A percentile compares a stretch with the other conserved stretches of the same genome.
These are phyloP conservation scores for Daldinia loculata DNA, from an alignment of 495 filamentous ascomycete genomes.

Conservation along the genomic window DNA sequence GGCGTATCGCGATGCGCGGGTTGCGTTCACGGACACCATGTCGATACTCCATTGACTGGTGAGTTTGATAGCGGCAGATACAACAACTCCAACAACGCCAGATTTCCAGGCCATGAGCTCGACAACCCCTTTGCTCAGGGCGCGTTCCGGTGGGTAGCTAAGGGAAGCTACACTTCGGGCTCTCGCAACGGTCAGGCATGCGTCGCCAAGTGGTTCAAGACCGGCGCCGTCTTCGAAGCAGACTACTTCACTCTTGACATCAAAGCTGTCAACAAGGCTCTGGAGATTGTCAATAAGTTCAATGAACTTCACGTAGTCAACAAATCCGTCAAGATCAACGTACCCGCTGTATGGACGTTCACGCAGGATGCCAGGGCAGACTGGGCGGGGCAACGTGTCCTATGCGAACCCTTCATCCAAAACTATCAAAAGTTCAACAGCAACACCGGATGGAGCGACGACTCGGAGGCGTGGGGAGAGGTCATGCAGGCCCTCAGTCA, in stretches of 20 bases:
- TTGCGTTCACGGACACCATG: constrained; percentile 42
- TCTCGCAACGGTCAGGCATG: constrained; percentile 40
- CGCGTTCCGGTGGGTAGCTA: constrained; percentile 47
- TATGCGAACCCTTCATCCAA: constrained; percentile 50
- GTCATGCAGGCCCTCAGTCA: constrained; percentile 55
- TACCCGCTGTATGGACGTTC: constrained; percentile 43
- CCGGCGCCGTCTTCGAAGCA: constrained; percentile 36
- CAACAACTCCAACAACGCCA: constrained; percentile 26
- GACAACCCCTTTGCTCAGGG: constrained; percentile 44
- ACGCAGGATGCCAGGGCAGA: neutral
- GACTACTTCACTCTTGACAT: constrained; percentile 51
- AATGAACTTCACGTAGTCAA: constrained; percentile 43
- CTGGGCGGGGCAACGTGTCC: constrained; percentile 25
- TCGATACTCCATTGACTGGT: constrained; percentile 1
- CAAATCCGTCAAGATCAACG: constrained; percentile 47
- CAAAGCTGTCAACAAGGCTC: constrained; percentile 45
- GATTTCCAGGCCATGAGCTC: neutral
- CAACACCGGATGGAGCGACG: constrained; percentile 50
- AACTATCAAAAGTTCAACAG: constrained; percentile 57
- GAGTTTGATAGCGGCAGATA: constrained; percentile 41
- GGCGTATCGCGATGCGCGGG: constrained; percentile 42
- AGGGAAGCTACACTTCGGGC: constrained; percentile 44
- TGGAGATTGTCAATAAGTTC: constrained; percentile 51
- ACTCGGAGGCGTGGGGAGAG: constrained; percentile 36
- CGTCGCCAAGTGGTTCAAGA: constrained; percentile 53